These are phyloP conservation scores for Trichodelitschia bisporula DNA, from an alignment of 495 filamentous ascomycete genomes.

Conservation along the genomic window DNA sequence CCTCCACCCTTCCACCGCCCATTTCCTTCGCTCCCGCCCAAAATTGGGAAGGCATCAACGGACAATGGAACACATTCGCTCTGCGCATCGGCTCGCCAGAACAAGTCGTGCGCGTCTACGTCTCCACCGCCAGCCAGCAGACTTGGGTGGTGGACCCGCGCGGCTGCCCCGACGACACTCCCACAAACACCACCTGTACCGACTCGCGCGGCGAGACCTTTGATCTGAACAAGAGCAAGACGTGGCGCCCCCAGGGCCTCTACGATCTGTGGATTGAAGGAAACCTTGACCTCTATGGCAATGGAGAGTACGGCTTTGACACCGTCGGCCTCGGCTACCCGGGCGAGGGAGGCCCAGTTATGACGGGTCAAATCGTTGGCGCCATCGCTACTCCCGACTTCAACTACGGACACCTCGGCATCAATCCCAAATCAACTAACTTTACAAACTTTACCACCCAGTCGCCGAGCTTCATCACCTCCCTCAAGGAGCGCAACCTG, in stretches of 20 bases:
- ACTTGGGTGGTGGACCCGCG: constrained; percentile 18
- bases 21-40: constrained; percentile 14
- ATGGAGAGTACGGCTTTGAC: constrained; percentile 24
- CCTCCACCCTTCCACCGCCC: constrained; percentile 8
- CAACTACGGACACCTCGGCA: constrained; percentile 30
- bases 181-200: constrained; percentile 4
- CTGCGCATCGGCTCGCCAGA: constrained; percentile 23
- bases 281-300: constrained; percentile 17
- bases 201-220: constrained; percentile 8
- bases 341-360: constrained; percentile 17
- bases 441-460: constrained; percentile 21
- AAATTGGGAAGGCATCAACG: constrained; percentile 27
- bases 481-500: constrained; percentile 19
- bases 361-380: constrained; percentile 24
- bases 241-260: constrained; percentile 10
- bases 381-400: constrained; percentile 22
- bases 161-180: constrained; percentile 11
- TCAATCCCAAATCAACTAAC: constrained; percentile 24
- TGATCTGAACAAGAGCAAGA: constrained; percentile 5
- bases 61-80: constrained; percentile 26
- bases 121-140: constrained; percentile 21
- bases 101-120: constrained; percentile 21
- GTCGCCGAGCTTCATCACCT: constrained; percentile 23
- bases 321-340: constrained; percentile 22
- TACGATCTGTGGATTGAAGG: constrained; percentile 10